Percentiles rank a stretch among this genome's conserved stretches.
phyloP scores from a whole-genome alignment of 2,329 filamentous ascomycete genomes.

The Blumeria graminis region DNA sequence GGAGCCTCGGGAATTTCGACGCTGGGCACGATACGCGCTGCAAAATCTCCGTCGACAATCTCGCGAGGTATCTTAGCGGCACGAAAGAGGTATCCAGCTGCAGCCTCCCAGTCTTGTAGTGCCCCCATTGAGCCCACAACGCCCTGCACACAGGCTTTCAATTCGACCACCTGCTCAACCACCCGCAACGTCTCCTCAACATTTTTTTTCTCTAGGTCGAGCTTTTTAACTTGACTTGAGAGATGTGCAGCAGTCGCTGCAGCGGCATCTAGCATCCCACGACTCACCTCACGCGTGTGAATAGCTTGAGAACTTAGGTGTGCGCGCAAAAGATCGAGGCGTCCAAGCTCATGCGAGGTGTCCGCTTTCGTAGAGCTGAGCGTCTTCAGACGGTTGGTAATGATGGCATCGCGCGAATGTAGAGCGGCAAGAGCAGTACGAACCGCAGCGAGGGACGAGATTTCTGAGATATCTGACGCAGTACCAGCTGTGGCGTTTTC shows the following conservation, averaged over 20 bases:
- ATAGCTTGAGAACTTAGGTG: constrained; percentile 72
- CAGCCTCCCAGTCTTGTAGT: constrained; percentile 95
- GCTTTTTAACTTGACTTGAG: constrained; percentile 60
- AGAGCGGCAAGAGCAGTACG: constrained; percentile 52
- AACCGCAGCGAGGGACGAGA: constrained; percentile 54
- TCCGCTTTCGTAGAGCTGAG: constrained; percentile 68
- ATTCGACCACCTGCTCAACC: constrained; percentile 86
- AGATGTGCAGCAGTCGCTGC: constrained; percentile 68
- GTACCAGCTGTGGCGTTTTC: neutral
- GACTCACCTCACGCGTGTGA: constrained; percentile 59
- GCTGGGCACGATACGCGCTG: constrained; percentile 77
- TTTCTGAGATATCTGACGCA: constrained; percentile 31
- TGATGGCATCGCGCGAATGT: constrained; percentile 47
- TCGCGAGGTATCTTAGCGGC: constrained; percentile 58
- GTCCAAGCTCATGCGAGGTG: constrained; percentile 62
- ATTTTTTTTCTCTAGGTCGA: constrained; percentile 76
- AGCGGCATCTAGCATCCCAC: constrained; percentile 72
- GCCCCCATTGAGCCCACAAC: constrained; percentile 93
- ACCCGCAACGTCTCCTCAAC: constrained; percentile 79
- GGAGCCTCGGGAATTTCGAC: constrained; percentile 88
- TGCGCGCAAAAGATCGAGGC: constrained; percentile 72
- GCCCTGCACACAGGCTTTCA: constrained; percentile 87
- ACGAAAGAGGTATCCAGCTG: constrained; percentile 67
- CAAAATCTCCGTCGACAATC: constrained; percentile 67
- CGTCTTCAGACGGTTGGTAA: constrained; percentile 50